phyloP scores from a whole-genome alignment of 2,329 filamentous ascomycete species.

The Dactylellina drechsleri region DNA sequence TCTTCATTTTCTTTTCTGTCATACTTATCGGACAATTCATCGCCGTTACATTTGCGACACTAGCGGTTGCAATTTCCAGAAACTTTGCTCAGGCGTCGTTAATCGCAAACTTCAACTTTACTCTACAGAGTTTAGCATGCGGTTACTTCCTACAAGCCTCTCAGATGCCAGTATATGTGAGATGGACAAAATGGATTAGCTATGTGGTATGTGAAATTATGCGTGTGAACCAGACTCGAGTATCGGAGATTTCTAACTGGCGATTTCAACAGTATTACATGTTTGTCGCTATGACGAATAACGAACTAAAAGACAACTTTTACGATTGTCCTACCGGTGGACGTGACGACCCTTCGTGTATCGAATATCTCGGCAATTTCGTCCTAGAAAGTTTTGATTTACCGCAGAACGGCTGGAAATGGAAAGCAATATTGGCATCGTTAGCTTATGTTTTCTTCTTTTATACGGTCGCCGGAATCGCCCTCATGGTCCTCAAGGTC shows the following conservation, averaged over 20 bases:
- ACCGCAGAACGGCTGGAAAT: conserved; percentile 72
- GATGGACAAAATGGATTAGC: conserved; percentile 77
- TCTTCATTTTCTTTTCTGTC: conserved; percentile 77
- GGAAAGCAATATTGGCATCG: conserved; percentile 72
- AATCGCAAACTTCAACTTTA: conserved; percentile 77
- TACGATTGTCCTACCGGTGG: conserved; percentile 77
- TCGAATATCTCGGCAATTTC: conserved; percentile 74
- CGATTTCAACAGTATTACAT: conserved; percentile 69
- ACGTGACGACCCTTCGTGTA: conserved; percentile 70
- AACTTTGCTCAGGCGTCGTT: conserved; percentile 77
- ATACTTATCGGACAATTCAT: conserved; percentile 78
- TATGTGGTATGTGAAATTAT: conserved; percentile 66
- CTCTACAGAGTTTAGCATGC: conserved; percentile 77
- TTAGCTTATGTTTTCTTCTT: conserved; percentile 73
- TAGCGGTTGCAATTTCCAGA: conserved; percentile 73
- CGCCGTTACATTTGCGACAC: conserved; percentile 75
- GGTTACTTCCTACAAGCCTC: conserved; percentile 80
- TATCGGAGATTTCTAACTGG: no score
- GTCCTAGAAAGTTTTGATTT: conserved; percentile 77
- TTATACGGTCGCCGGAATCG: conserved; percentile 69
- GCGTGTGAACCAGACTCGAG: no score
- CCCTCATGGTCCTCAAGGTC: conserved; percentile 72
- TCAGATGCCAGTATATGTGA: conserved; percentile 78
- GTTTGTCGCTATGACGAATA: conserved; percentile 76
- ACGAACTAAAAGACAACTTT: conserved; percentile 77